These are phyloP conservation scores for Xylariaceae sp. DNA, from an alignment of 2,329 filamentous ascomycete genomes.

Conservation along the genomic window DNA sequence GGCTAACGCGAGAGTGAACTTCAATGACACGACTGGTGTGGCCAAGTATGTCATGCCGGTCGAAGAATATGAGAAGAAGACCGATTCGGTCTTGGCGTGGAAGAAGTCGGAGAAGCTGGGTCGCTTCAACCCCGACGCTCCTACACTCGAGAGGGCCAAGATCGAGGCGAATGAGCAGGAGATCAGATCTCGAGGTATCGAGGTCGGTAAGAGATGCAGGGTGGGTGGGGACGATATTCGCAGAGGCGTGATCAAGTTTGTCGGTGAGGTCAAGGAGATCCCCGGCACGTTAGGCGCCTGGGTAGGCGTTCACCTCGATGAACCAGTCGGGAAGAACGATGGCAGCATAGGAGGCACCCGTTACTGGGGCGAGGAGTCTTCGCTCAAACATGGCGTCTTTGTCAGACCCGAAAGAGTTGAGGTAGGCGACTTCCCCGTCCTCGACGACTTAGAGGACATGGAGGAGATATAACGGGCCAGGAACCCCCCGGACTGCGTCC, in stretches of 20 bases:
- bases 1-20: conserved; percentile 67
- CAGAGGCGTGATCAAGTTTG: conserved; percentile 64
- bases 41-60: conserved; percentile 88
- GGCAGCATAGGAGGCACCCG: conserved; percentile 61
- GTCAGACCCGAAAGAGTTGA: conserved; percentile 74
- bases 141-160: conserved; percentile 67
- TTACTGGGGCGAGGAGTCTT: conserved; percentile 64
- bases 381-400: conserved; percentile 69
- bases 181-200: conserved; percentile 62
- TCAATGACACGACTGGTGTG: conserved; percentile 72
- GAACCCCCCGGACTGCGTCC: no score
- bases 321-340: conserved; percentile 79
- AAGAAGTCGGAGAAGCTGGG: conserved; percentile 95
- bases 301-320: conserved; percentile 71
- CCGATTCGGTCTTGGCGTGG: conserved; percentile 88
- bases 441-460: conserved; percentile 73
- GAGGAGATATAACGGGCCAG: conserved; percentile 70
- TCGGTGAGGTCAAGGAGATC: conserved; percentile 71
- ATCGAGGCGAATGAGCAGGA: conserved; percentile 64
- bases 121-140: conserved; percentile 84
- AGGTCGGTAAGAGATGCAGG: conserved; percentile 57
- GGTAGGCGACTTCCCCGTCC: conserved; percentile 63
- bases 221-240: conserved; percentile 63
- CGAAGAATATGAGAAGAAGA: conserved; percentile 77
- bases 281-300: conserved; percentile 59